A percentile compares a stretch with the other conserved stretches of the same genome.
Conservation (phyloP, 1,139 yeast genomes). For the Saccharomyces pastorianus region DNA sequence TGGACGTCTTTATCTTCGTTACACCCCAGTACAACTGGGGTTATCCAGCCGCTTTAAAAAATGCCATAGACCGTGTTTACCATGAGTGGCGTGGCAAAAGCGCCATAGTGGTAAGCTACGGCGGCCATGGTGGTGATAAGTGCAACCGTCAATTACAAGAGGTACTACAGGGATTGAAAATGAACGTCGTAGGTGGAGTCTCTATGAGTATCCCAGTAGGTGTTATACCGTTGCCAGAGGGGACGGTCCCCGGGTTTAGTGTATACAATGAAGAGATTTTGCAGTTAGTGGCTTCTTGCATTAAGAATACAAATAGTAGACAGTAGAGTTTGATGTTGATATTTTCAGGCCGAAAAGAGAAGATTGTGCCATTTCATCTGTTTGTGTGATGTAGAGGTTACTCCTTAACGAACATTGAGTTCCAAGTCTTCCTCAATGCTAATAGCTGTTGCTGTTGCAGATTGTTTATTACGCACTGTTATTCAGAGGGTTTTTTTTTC, state of each 20-base stretch:
- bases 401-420: no score
- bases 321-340: neutral
- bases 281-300: neutral
- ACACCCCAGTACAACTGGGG: conserved; percentile 34
- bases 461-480: no score
- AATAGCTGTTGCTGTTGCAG: no score
- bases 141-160: conserved; percentile 12
- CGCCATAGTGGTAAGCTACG: conserved; percentile 28
- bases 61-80: conserved; percentile 30
- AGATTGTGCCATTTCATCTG: no score
- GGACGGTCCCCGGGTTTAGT: neutral
- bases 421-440: no score
- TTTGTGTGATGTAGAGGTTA: neutral
- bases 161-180: conserved; percentile 11
- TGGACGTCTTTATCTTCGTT: conserved; percentile 27
- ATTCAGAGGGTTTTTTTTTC: no score
- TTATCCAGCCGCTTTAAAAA: conserved; percentile 32
- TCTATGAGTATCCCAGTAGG: conserved; percentile 4
- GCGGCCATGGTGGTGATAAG: conserved; percentile 32
- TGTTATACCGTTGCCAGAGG: neutral
- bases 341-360: neutral
- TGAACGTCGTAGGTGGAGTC: conserved; percentile 9
- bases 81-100: conserved; percentile 32
- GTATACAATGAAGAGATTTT: neutral
- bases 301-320: neutral